Conservation (phyloP, 176 grass and related monocot species). For the Triticum dicoccoides region DNA sequence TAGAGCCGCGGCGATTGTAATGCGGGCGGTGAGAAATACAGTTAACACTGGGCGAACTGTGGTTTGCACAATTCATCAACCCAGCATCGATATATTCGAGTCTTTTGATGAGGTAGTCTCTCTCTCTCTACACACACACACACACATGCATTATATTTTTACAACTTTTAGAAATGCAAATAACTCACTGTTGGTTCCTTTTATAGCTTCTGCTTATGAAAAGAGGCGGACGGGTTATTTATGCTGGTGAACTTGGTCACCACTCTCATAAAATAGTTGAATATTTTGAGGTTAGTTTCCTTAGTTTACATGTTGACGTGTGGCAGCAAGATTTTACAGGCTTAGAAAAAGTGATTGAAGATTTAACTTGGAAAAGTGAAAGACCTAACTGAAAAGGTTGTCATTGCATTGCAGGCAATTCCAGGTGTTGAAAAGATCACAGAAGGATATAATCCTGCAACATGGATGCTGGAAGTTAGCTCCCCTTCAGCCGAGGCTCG, state of each 20-base stretch:
- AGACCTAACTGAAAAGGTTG: background rate
- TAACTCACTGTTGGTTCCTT: constrained; percentile 3
- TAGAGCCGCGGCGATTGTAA: constrained; percentile 89
- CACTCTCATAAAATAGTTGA: constrained; percentile 73
- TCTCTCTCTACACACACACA: background rate
- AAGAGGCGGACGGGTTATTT: constrained; percentile 78
- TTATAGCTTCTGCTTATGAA: constrained; percentile 86
- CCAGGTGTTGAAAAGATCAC: constrained; percentile 68
- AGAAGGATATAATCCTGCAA: constrained; percentile 85
- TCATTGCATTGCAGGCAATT: constrained; percentile 54
- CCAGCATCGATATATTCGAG: constrained; percentile 97
- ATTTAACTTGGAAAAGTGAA: no score
- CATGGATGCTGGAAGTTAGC: constrained; percentile 91
- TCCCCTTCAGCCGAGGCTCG: constrained; percentile 51
- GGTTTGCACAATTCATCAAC: constrained; percentile 95
- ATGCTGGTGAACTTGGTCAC: constrained; percentile 74
- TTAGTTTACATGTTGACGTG: background rate
- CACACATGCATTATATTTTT: no score
- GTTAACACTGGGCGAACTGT: constrained; percentile 92
- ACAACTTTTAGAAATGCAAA: background rate
- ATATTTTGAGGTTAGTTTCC: constrained; percentile 68
- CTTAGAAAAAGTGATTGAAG: background rate
- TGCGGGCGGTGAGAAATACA: constrained; percentile 86
- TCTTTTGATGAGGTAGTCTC: constrained; percentile 77
- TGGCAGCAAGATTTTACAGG: background rate